Evolutionary conservation across 2,329 filamentous ascomycete genomes (phyloP), one percentile per base, ranked within the genome.

Genomic region (Ophiobolus disseminans): DNA sequence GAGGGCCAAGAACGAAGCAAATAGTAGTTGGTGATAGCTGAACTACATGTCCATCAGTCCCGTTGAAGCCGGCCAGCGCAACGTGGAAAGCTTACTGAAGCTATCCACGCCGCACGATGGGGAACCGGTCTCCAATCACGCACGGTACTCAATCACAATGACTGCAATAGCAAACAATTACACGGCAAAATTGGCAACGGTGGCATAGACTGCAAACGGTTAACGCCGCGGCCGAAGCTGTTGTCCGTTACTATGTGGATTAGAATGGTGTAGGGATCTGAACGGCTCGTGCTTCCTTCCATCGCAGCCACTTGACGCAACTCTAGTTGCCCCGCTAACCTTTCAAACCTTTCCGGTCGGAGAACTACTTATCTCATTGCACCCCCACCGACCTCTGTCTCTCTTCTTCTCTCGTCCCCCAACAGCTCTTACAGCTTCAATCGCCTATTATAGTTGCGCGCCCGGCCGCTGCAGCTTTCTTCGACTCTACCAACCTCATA

Each of bases 321-420:
- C 56, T 31, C 51, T 55, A 52, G 49, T 58, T 62, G 65, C 62
- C 68, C 64, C 67, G 55, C 63, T 59, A 57, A 49, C 51, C 10
- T 60, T 65, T 62, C 63, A 65, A 62, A 67, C 63, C 60, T 62
- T 65, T 66, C 62, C 65, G 62, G 62, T 63, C 63, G 60, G 62
- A 68, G 55, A 55, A 56, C 54, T 60, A 65, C 66, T 72, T 70
- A 70, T 68, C 66, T 62, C 60, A 53, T 45, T 50, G 58, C 36
- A 58, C 53, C 61, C 62, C 68, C 67, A 60, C 57, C 49, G 48
- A 46, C 28, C 44, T 57, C 54, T 17, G 44, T 48, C 42, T 55
- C 53, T 53, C 45, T 53, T 53, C 55, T 58, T 57, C 44, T 53
- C 54, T 57, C 48, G 47, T 55, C 58, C 53, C 58, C 57, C 59